Conservation (phyloP, 2,329 filamentous ascomycete species). For the Cytospora mali region DNA sequence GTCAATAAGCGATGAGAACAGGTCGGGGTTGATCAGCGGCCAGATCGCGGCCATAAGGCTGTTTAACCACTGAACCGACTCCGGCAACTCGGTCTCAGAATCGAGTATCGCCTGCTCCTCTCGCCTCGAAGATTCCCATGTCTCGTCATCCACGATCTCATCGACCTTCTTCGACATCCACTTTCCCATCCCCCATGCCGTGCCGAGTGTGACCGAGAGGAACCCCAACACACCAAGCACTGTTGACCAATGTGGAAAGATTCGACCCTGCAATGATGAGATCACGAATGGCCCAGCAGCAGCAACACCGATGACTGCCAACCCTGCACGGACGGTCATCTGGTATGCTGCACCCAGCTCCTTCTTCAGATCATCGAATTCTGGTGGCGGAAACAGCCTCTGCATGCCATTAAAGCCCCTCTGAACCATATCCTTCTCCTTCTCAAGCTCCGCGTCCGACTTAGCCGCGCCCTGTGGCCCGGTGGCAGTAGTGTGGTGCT, state of each 20-base stretch:
- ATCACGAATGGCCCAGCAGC: slow-evolving; percentile 31
- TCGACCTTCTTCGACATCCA: slow-evolving; percentile 66
- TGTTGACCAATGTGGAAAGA: slow-evolving; percentile 27
- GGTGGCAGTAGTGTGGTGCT: slow-evolving; percentile 42
- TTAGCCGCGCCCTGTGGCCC: slow-evolving; percentile 44
- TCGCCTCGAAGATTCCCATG: slow-evolving; percentile 66
- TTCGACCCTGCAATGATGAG: slow-evolving; percentile 16
- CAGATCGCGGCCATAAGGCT: slow-evolving; percentile 68
- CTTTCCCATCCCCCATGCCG: slow-evolving; percentile 48
- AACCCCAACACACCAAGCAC: slow-evolving; percentile 36
- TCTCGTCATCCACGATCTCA: slow-evolving; percentile 67
- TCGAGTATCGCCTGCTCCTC: slow-evolving; percentile 50
- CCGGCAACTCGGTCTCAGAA: slow-evolving; percentile 55
- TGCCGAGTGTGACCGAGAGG: slow-evolving; percentile 38
- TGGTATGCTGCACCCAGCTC: slow-evolving; percentile 39
- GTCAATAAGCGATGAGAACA: slow-evolving; percentile 69
- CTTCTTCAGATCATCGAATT: slow-evolving; percentile 46
- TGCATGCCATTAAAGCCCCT: slow-evolving; percentile 45
- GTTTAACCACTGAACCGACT: slow-evolving; percentile 73
- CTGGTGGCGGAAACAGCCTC: slow-evolving; percentile 51
- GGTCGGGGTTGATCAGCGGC: slow-evolving; percentile 75
- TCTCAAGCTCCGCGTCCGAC: slow-evolving; percentile 41
- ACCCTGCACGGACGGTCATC: slow-evolving; percentile 41
- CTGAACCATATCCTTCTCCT: slow-evolving; percentile 42
- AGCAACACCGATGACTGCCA: slow-evolving; percentile 39